Evolutionary conservation across 192 early-diverging fungal species (phyloP).

Genomic region (Coemansia sp.): DNA sequence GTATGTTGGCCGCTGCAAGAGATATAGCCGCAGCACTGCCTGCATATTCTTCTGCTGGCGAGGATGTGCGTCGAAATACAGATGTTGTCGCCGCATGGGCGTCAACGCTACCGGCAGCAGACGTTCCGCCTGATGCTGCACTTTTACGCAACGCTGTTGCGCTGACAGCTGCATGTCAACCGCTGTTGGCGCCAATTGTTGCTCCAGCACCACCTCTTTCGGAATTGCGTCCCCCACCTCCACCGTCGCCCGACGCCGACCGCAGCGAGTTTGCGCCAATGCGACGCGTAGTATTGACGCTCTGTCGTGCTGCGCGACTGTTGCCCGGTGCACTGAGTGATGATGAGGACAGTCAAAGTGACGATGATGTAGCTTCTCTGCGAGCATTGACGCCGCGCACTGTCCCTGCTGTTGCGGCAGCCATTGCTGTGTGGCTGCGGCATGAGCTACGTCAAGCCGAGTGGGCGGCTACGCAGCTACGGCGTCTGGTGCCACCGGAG

Average conservation of each 20-base stretch:
- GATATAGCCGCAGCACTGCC: background rate
- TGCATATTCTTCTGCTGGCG: background rate
- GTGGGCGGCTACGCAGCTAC: conserved; percentile 32
- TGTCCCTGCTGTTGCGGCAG: conserved; percentile 16
- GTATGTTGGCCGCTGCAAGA: conserved; percentile 11
- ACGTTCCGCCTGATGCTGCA: conserved; percentile 19
- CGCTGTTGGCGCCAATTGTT: conserved; percentile 15
- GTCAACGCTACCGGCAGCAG: conserved; percentile 10
- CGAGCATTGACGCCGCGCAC: conserved; percentile 21
- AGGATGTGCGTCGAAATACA: conserved; percentile 3
- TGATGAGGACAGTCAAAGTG: conserved; percentile 6
- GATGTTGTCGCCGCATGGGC: conserved; percentile 15
- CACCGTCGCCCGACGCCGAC: conserved; percentile 4
- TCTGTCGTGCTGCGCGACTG: conserved; percentile 21
- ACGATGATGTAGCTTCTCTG: conserved; percentile 23
- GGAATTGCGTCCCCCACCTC: background rate
- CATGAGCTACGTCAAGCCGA: conserved; percentile 31
- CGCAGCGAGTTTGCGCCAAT: conserved; percentile 22
- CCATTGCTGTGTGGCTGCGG: conserved; percentile 23
- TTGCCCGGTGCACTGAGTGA: conserved; percentile 4
- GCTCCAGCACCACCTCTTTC: background rate
- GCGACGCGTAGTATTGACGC: conserved; percentile 11
- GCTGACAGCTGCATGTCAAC: conserved; percentile 20
- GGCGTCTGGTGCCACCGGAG: conserved; percentile 15
- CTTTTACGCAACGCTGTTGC: conserved; percentile 15